These are phyloP conservation scores for Somion occarium DNA, from an alignment of 1,284 basidiomycete species.

Conservation along the genomic window DNA sequence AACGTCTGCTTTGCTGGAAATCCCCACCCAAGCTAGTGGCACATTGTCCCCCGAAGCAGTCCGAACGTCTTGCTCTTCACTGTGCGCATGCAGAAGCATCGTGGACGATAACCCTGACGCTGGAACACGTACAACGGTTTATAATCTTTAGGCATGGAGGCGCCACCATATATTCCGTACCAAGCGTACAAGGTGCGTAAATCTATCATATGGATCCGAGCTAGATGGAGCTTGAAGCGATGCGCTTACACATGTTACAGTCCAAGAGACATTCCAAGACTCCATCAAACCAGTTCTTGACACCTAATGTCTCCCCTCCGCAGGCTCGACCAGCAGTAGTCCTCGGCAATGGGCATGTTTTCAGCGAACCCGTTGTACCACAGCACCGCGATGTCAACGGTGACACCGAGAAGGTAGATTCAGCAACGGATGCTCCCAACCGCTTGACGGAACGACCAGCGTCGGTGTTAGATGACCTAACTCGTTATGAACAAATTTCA, in stretches of 20 bases:
- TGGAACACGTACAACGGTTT: background rate
- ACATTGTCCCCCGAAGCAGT: no score
- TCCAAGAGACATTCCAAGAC: constrained; percentile 67
- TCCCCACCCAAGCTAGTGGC: no score
- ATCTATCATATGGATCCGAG: no score
- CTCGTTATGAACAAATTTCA: background rate
- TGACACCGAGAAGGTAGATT: constrained; percentile 10
- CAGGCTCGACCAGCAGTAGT: constrained; percentile 16
- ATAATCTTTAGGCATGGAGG: constrained; percentile 3
- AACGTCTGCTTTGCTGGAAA: no score
- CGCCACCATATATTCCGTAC: constrained; percentile 50
- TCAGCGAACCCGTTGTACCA: constrained; percentile 18
- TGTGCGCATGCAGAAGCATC: background rate
- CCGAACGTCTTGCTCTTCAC: background rate
- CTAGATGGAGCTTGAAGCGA: no score
- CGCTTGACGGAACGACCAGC: background rate
- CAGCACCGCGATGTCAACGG: constrained; percentile 9
- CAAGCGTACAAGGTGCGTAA: constrained; percentile 63
- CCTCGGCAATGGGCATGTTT: constrained; percentile 17
- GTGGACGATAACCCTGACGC: background rate
- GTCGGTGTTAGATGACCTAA: background rate
- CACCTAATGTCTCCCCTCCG: constrained; percentile 29
- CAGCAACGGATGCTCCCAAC: constrained; percentile 3
- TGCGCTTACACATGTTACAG: constrained; percentile 29
- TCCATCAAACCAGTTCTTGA: constrained; percentile 35